Evolutionary conservation across 2,329 filamentous ascomycete species (phyloP).

Genomic region (Thelonectria rubi): DNA sequence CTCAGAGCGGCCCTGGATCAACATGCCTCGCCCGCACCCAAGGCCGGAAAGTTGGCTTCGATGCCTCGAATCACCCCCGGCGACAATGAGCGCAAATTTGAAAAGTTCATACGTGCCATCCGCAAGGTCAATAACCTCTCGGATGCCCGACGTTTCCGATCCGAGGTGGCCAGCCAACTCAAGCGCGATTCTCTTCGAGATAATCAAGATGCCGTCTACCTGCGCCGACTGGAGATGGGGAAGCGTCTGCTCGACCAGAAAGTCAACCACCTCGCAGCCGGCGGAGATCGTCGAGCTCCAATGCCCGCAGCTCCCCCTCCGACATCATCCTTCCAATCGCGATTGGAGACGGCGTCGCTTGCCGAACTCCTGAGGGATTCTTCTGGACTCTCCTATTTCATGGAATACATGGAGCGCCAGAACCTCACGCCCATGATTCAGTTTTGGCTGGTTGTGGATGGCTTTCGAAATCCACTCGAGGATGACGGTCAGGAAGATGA

Average conservation of each 20-base stretch:
- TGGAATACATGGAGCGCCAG: conserved; percentile 99
- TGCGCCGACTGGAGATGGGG: conserved; percentile 90
- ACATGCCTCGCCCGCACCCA: conserved; percentile 85
- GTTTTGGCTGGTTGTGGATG: conserved; percentile 98
- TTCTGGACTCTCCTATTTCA: conserved; percentile 94
- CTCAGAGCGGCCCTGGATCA: conserved; percentile 91
- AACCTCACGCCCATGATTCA: conserved; percentile 88
- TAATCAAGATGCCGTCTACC: conserved; percentile 83
- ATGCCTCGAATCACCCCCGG: conserved; percentile 83
- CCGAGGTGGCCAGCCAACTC: conserved; percentile 89
- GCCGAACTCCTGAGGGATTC: conserved; percentile 89
- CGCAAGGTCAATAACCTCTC: conserved; percentile 89
- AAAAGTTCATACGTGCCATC: conserved; percentile 91
- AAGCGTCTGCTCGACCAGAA: conserved; percentile 90
- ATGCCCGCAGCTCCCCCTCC: conserved; percentile 34
- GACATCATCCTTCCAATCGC: conserved; percentile 58
- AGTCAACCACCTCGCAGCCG: conserved; percentile 80
- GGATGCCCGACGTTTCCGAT: conserved; percentile 90
- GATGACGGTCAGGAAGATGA: conserved; percentile 74
- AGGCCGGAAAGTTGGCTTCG: conserved; percentile 67
- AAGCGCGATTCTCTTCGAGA: conserved; percentile 84
- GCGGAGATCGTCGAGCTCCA: conserved; percentile 59
- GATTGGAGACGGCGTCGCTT: conserved; percentile 78
- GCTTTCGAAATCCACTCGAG: conserved; percentile 92
- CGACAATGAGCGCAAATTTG: conserved; percentile 92